Conservation (phyloP, 441 rosid species). For the Omphalea diandra region DNA sequence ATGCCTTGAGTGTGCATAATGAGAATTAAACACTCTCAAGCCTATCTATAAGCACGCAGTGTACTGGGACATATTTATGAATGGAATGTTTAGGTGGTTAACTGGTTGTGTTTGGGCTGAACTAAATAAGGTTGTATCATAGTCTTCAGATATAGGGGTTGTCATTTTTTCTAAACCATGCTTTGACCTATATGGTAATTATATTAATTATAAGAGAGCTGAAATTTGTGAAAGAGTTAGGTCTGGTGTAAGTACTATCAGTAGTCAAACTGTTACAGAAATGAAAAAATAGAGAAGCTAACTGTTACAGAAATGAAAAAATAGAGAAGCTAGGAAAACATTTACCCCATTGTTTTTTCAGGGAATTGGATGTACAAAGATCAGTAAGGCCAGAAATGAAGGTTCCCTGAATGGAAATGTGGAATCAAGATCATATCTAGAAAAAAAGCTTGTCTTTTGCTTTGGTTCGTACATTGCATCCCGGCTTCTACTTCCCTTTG, state of each 20-base stretch:
- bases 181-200: slow-evolving; percentile 2
- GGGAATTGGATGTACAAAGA: slow-evolving; percentile 97
- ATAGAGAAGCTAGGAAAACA: slow-evolving; percentile 6
- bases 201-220: slow-evolving; percentile 9
- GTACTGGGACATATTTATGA: neutral
- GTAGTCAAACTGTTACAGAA: slow-evolving; percentile 17
- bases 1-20: too few species aligned
- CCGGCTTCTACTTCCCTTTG: slow-evolving; percentile 78
- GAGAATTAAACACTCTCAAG: neutral
- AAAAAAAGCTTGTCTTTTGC: slow-evolving; percentile 95
- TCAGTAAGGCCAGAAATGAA: slow-evolving; percentile 67
- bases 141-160: neutral
- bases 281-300: too few species aligned
- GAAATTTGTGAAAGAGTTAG: slow-evolving; percentile 2
- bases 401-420: slow-evolving; percentile 64
- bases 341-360: slow-evolving; percentile 26
- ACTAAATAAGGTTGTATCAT: neutral
- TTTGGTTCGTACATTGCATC: slow-evolving; percentile 91
- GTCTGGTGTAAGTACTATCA: neutral
- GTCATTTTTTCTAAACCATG: slow-evolving; percentile 1
- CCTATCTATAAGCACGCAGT: neutral
- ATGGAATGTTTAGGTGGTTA: slow-evolving; percentile 1
- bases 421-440: slow-evolving; percentile 93
- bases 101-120: neutral
- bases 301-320: neutral